phyloP scores from a whole-genome alignment of 768 basidiomycete species.

The Suillus ampliporus region DNA sequence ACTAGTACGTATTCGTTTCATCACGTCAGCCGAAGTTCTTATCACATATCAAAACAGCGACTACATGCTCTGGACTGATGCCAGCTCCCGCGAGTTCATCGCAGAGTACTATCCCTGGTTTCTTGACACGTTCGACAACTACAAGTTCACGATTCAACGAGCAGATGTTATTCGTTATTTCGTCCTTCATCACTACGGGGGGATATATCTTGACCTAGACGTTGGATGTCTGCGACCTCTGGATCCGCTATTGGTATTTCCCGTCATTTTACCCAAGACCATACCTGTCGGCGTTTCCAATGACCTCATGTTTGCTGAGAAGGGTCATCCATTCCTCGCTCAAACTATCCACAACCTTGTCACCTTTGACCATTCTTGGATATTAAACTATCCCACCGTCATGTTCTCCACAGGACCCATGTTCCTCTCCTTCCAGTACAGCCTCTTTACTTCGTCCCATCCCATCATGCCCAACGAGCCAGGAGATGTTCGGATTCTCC shows the following conservation, averaged over 20 bases:
- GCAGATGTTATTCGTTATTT: slow-evolving; percentile 99
- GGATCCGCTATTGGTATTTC: slow-evolving; percentile 84
- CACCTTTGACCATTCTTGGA: slow-evolving; percentile 91
- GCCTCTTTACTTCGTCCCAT: slow-evolving; percentile 78
- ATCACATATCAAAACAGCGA: slow-evolving; percentile 57
- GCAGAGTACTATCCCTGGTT: slow-evolving; percentile 90
- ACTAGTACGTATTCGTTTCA: slow-evolving; percentile 74
- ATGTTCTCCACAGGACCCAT: slow-evolving; percentile 99
- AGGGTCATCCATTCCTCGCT: slow-evolving; percentile 85
- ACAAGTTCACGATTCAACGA: slow-evolving; percentile 91
- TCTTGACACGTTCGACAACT: slow-evolving; percentile 90
- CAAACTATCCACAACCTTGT: slow-evolving; percentile 92
- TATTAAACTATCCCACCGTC: slow-evolving; percentile 98
- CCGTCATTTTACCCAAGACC: slow-evolving; percentile 92
- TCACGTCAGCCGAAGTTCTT: slow-evolving; percentile 14
- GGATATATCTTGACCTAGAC: slow-evolving; percentile 95
- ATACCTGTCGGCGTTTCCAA: slow-evolving; percentile 98
- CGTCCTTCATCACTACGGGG: slow-evolving; percentile 93
- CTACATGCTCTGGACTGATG: slow-evolving; percentile 98
- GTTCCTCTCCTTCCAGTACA: slow-evolving; percentile 96
- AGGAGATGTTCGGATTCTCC: slow-evolving; percentile 86
- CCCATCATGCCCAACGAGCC: slow-evolving; percentile 56
- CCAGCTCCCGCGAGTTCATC: slow-evolving; percentile 87
- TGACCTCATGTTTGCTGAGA: slow-evolving; percentile 93
- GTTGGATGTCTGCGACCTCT: slow-evolving; percentile 89